Percentiles rank a stretch among this genome's conserved stretches.
Conservation (phyloP, 2,329 filamentous ascomycete genomes). For the Sarocladium brachiariae region DNA sequence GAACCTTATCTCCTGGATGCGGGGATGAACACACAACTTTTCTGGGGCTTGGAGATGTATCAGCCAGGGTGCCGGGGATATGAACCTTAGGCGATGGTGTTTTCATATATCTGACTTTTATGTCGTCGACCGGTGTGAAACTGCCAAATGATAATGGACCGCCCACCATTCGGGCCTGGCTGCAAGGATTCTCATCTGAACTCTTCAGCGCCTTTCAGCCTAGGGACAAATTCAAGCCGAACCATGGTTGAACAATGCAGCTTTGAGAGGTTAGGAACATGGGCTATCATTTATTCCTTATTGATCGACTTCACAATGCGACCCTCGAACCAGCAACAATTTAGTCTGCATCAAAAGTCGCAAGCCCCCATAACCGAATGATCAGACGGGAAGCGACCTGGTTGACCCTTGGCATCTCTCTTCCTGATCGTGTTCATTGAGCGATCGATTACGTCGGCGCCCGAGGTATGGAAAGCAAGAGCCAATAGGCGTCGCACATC, state of each 20-base stretch:
- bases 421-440: background rate
- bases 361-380: background rate
- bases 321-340: background rate
- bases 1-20: constrained; percentile 6
- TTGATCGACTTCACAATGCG: background rate
- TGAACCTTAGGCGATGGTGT: background rate
- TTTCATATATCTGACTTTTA: background rate
- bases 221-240: background rate
- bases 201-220: background rate
- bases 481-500: background rate
- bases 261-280: background rate
- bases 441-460: constrained; percentile 7
- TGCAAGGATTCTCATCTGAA: background rate
- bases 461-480: background rate
- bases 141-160: background rate
- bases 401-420: background rate
- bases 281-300: background rate
- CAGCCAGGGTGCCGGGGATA: background rate
- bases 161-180: background rate
- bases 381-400: background rate
- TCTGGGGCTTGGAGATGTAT: background rate
- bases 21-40: background rate
- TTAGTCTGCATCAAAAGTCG: background rate
- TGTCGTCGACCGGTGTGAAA: background rate
- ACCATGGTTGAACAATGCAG: background rate